Conservation (phyloP, 768 basidiomycete genomes). For the Dentipellis sp. region DNA sequence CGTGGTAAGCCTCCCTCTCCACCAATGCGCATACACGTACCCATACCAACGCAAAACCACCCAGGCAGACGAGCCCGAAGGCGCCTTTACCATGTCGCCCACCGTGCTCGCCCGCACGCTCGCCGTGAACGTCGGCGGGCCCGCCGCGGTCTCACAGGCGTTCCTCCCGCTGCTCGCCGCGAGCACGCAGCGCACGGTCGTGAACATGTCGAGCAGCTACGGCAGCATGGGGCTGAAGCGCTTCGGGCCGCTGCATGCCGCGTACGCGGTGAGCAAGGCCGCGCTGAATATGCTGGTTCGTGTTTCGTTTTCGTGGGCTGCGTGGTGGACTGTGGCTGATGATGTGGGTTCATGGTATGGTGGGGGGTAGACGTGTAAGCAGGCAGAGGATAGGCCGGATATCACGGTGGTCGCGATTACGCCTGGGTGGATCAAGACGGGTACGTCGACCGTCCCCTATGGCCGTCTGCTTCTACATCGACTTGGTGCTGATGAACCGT, state of each 20-base stretch:
- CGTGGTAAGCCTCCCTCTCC: conserved; percentile 18
- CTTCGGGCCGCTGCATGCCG: conserved; percentile 17
- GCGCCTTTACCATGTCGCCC: conserved; percentile 18
- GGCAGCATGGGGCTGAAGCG: conserved; percentile 24
- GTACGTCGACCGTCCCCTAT: background rate
- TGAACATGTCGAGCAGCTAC: conserved; percentile 25
- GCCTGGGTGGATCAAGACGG: conserved; percentile 32
- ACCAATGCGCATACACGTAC: background rate
- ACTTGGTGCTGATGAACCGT: background rate
- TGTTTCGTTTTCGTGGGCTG: background rate
- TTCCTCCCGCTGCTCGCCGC: conserved; percentile 26
- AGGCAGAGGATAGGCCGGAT: conserved; percentile 24
- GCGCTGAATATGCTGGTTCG: conserved; percentile 32
- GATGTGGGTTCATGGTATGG: background rate
- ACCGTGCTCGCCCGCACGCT: conserved; percentile 18
- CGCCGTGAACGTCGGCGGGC: conserved; percentile 25
- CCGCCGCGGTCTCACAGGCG: conserved; percentile 24
- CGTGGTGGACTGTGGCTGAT: background rate
- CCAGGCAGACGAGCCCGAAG: conserved; percentile 13
- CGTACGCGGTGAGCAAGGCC: conserved; percentile 30
- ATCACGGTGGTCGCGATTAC: conserved; percentile 23
- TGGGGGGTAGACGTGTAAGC: conserved; percentile 29
- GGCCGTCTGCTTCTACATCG: background rate
- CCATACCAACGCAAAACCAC: too few relatives aligned
- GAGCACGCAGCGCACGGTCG: conserved; percentile 22